Conservation (phyloP, 2,329 filamentous ascomycete genomes). For the Beauveria brongniartii region DNA sequence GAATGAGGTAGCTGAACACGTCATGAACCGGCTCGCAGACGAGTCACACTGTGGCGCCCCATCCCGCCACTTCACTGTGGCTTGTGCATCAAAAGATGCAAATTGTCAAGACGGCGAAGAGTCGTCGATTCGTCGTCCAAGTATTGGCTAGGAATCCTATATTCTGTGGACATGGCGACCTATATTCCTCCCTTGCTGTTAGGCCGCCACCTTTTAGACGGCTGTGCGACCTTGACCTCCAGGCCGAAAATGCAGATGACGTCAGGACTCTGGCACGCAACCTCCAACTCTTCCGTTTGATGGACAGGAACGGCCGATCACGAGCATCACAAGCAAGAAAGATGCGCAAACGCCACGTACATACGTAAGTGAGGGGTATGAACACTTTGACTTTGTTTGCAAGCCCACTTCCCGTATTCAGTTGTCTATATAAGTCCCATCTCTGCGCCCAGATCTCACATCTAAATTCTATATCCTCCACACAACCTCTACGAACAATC, state of each 20-base stretch:
- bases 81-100: not conserved
- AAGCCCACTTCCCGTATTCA: slow-evolving; percentile 1
- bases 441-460: slow-evolving; percentile 18
- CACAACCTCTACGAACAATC: slow-evolving; percentile 10
- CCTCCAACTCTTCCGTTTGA: not conserved
- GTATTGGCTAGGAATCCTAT: not conserved
- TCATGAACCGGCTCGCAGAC: not conserved
- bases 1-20: slow-evolving; percentile 8
- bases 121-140: not conserved
- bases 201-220: not conserved
- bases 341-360: not conserved
- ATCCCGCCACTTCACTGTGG: not conserved
- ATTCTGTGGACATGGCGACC: not conserved
- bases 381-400: not conserved
- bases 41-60: slow-evolving; percentile 9
- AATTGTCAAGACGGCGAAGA: not conserved
- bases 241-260: not conserved
- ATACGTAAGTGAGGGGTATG: slow-evolving; percentile 10
- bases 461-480: slow-evolving; percentile 11
- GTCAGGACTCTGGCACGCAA: not conserved
- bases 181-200: not conserved
- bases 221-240: not conserved
- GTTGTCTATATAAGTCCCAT: slow-evolving; percentile 6
- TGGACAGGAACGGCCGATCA: slow-evolving; percentile 4
- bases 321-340: slow-evolving; percentile 1